Evolutionary conservation across 192 early-diverging fungal species (phyloP), one percentile per base, ranked within the genome.

Genomic region (Podila epigama): DNA sequence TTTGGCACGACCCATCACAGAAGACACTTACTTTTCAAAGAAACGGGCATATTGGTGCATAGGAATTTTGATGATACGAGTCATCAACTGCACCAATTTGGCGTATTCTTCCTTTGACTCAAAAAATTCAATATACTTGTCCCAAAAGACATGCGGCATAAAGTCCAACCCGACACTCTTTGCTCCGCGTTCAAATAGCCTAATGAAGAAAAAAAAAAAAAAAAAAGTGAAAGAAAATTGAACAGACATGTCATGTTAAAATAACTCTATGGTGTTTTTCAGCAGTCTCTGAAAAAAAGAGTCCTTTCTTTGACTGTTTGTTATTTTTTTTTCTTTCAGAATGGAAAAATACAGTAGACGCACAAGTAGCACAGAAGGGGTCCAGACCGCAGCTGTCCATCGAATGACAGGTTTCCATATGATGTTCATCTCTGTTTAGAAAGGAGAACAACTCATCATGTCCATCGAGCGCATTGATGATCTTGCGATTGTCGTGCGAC

Each of bases 41-140:
- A 85, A 92, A 2, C 83, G 79, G 11, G 89, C 83, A 67, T 92
- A 92, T 50, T 91, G 89, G 64, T 91, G 91, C 75, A 92, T 85
- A 2, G 91, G 91, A 35, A 92, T 92, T 31, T 66, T 70, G 39
- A 92, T 90, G 44, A 91, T 83, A 34, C 87, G 89, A 39, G 87
- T 85, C 56, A 92, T 72, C 3, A 92, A 67, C 16, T 82, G 61
- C n/a, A 89, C 52, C 22, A 90, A 70, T 13, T 78, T 61, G 28
- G 66, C 51, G 18, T 67, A 55, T 18, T 83, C 77, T n/a, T 77
- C 60, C 44, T 84, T 78, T 20, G 56, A 75, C 64, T 86, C 83
- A 29, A 81, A 82, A 70, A 84, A 88, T 16, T 84, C 82, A 51
- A 88, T 48, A 56, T 83, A 88, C 37, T 86, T 86, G 55, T 88